Evolutionary conservation across 371 early-diverging fungal genomes (phyloP).

Genomic region (Umbelopsis sp.): DNA sequence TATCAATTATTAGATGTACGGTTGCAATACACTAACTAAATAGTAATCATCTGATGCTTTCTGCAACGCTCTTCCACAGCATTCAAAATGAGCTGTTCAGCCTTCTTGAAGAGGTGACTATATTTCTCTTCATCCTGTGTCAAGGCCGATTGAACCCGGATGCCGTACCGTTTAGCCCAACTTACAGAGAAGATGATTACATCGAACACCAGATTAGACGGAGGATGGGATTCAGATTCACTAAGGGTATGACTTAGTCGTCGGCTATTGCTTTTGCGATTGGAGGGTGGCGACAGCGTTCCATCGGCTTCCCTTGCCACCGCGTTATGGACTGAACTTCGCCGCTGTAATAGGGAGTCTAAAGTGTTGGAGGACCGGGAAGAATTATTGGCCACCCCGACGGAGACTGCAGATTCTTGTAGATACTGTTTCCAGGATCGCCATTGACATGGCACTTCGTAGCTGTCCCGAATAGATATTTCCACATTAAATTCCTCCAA

Average conservation of each 20-base stretch:
- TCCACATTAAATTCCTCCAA: background rate
- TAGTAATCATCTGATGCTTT: background rate
- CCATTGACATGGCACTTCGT: conserved; percentile 1
- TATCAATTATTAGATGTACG: background rate
- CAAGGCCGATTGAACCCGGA: background rate
- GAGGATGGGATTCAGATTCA: background rate
- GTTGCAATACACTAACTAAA: background rate
- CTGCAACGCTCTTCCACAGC: background rate
- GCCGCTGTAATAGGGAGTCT: background rate
- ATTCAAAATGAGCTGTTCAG: conserved; percentile 10
- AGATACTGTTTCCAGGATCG: background rate
- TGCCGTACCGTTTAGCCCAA: conserved; percentile 10
- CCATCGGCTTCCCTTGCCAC: background rate
- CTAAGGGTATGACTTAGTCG: background rate
- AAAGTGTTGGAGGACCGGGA: conserved; percentile 1
- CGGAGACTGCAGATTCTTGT: background rate
- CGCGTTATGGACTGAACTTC: background rate
- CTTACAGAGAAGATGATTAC: conserved; percentile 6
- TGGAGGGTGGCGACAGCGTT: background rate
- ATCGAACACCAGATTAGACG: background rate
- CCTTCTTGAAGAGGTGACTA: background rate
- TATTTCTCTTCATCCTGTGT: background rate
- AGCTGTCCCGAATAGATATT: background rate
- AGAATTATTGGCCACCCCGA: background rate
- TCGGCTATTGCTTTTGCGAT: background rate